Evolutionary conservation across 352 stramenopile species (phyloP).

Genomic region (Globisporangium takayamanum): DNA sequence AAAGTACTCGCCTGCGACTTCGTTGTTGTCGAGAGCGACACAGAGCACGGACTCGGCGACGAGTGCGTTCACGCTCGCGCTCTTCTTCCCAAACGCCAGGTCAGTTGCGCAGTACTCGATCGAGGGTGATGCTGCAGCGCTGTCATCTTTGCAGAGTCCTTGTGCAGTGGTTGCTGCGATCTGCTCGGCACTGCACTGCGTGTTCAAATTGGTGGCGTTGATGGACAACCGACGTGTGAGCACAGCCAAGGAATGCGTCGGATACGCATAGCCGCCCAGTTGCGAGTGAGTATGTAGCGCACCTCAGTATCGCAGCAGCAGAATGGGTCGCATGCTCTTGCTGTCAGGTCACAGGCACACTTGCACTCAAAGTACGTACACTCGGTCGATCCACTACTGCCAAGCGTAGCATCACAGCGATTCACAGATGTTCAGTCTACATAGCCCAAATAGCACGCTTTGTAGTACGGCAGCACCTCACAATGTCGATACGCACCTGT

Average conservation of each 20-base stretch:
- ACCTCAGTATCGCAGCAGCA: slow-evolving; percentile 49
- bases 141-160: slow-evolving; percentile 20
- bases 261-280: too few species aligned
- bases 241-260: too few species aligned
- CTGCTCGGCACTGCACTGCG: slow-evolving; percentile 27
- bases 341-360: slow-evolving; percentile 41
- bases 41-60: slow-evolving; percentile 43
- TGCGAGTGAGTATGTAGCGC: neutral
- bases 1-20: slow-evolving; percentile 34
- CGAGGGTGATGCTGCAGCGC: neutral
- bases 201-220: neutral
- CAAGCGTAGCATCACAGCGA: neutral
- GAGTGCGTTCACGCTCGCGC: slow-evolving; percentile 22
- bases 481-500: slow-evolving; percentile 14
- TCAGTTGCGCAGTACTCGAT: slow-evolving; percentile 44
- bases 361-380: slow-evolving; percentile 37
- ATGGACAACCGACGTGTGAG: too few species aligned
- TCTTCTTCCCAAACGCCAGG: slow-evolving; percentile 19
- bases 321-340: slow-evolving; percentile 33
- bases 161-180: slow-evolving; percentile 8
- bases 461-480: neutral
- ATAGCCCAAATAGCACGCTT: neutral
- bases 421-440: neutral
- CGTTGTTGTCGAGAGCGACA: slow-evolving; percentile 43
- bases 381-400: slow-evolving; percentile 2